Base-by-base conservation (phyloP, 2,329 filamentous ascomycete genomes). In the Chaetoscypha palmicola region DNA sequence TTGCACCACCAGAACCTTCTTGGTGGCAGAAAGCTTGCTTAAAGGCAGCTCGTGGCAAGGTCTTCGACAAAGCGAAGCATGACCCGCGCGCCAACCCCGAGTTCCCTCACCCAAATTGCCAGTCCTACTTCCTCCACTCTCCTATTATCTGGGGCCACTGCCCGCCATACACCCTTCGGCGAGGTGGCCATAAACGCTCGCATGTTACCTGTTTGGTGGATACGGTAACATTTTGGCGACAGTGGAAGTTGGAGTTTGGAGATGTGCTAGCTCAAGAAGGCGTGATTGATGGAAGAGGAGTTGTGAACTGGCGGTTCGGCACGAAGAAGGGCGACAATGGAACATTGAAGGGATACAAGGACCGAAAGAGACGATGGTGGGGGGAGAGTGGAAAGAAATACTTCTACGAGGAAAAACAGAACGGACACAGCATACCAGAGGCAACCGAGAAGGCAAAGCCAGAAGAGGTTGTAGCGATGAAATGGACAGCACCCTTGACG, bases 371-470 rank as follows among this genome's bases (percentile, higher is more conserved):
- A 11, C 33, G 49, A 32, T 47, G 41, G 21, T 23, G 32, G 32
- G 43, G 46, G 11, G 49, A 51, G 28, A 45, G 34, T 17, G 49
- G 49, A 23, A 51, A 51, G 34, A 39, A 33, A 24, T 51, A 43
- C 41, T 46, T 44, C 23, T 43, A 45, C 10, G 17, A 23, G 33
- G 34, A 47, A 30, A 41, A 43, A 19, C 23, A 35, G 10, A 28
- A 33, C 5, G 40, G 22, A 2, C 17, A 42, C 33, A 23, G 35
- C 11, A 21, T 22, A 12, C 37, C 22, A 2, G 26, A 45, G 4
- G n/a, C 17, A 3, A 20, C 35, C 3, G 30, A 36, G 22, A 51
- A 51, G 30, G 36, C 30, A 8, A 48, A 26, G 21, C 45, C 45
- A 2, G 45, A 51, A 9, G 48, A 51, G 30, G 36, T 43, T 10